Percentiles rank a stretch among this genome's conserved stretches.
These are phyloP conservation scores for Herpotrichia juniperi DNA, from an alignment of 2,329 filamentous ascomycete species.

Conservation along the genomic window DNA sequence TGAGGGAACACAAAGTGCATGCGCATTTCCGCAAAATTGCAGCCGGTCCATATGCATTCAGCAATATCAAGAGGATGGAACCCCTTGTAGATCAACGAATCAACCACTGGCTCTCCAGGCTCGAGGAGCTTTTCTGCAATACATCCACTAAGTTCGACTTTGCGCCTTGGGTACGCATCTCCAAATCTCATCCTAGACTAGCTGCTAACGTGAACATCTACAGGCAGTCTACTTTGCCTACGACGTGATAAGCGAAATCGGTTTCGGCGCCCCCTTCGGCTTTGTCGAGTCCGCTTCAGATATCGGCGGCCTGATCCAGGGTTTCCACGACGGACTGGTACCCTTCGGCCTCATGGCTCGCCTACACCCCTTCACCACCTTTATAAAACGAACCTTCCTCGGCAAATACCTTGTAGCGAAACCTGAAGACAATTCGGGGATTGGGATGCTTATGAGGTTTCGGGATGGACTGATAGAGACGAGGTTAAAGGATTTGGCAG, in stretches of 20 bases:
- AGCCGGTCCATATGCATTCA: constrained; percentile 62
- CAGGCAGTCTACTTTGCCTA: constrained; percentile 53
- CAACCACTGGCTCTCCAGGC: constrained; percentile 56
- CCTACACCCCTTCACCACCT: constrained; percentile 61
- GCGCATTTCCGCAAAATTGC: constrained; percentile 60
- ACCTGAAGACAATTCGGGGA: constrained; percentile 60
- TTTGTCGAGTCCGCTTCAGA: constrained; percentile 61
- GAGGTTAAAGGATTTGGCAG: constrained; percentile 55
- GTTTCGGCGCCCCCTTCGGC: constrained; percentile 62
- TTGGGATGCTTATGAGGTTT: constrained; percentile 64
- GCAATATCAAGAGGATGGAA: constrained; percentile 65
- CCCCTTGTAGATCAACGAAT: constrained; percentile 60
- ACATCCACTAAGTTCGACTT: constrained; percentile 59
- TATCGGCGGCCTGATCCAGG: constrained; percentile 60
- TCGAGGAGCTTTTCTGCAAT: constrained; percentile 55
- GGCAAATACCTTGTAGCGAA: constrained; percentile 59
- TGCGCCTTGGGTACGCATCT: constrained; percentile 56
- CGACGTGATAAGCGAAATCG: constrained; percentile 63
- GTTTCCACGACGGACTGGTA: constrained; percentile 60
- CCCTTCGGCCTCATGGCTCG: constrained; percentile 60
- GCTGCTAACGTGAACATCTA: constrained; percentile 4
- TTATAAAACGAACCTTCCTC: constrained; percentile 60
- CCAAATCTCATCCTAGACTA: neutral
- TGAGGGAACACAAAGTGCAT: constrained; percentile 59
- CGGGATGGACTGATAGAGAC: constrained; percentile 60